Conservation (phyloP, 805 yeast species). For the Wickerhamiella azymoides region DNA sequence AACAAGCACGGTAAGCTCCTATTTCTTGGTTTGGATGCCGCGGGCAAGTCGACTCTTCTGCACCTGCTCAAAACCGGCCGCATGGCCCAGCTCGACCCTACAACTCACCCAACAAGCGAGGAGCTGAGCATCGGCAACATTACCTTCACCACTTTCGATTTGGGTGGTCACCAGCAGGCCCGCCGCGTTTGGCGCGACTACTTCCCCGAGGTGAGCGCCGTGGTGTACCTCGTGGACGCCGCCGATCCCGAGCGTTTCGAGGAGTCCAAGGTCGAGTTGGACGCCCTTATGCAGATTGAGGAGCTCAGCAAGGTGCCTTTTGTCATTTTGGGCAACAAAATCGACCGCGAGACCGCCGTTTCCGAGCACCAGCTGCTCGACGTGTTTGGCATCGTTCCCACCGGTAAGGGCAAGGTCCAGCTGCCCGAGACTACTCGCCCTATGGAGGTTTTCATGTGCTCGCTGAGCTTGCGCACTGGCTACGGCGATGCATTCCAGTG, state of each 20-base stretch:
- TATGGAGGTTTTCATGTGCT: slow-evolving; percentile 91
- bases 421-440: slow-evolving; percentile 68
- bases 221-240: slow-evolving; percentile 90
- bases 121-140: slow-evolving; percentile 94
- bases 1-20: slow-evolving; percentile 93
- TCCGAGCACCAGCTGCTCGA: slow-evolving; percentile 87
- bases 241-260: slow-evolving; percentile 93
- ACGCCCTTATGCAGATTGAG: slow-evolving; percentile 81
- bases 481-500: slow-evolving; percentile 97
- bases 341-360: slow-evolving; percentile 87
- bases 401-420: slow-evolving; percentile 72
- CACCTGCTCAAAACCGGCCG: slow-evolving; percentile 89
- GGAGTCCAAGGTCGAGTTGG: slow-evolving; percentile 90
- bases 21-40: slow-evolving; percentile 93
- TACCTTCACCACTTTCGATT: slow-evolving; percentile 92
- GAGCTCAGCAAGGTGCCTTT: slow-evolving; percentile 85
- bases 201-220: slow-evolving; percentile 98
- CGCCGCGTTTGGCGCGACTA: slow-evolving; percentile 99
- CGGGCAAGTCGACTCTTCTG: slow-evolving; percentile 86
- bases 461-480: slow-evolving; percentile 97
- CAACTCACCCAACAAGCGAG: slow-evolving; percentile 95
- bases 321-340: slow-evolving; percentile 88
- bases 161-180: slow-evolving; percentile 98
- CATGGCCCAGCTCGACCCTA: slow-evolving; percentile 93
- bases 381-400: slow-evolving; percentile 77